These are phyloP conservation scores for Neurospora intermedia DNA, from an alignment of 495 filamentous ascomycete species.

Conservation along the genomic window DNA sequence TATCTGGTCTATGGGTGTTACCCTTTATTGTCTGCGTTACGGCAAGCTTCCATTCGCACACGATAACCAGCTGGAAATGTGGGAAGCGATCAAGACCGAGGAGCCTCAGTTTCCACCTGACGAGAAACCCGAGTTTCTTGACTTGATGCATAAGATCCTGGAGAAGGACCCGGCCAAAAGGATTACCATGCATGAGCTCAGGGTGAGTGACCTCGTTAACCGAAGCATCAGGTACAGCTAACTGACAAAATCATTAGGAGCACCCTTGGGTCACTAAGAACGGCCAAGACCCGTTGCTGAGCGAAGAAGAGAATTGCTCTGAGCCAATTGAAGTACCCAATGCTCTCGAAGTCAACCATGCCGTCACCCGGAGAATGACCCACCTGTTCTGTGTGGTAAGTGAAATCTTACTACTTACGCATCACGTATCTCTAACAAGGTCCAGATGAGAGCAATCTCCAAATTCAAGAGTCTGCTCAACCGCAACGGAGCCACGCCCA, in stretches of 20 bases:
- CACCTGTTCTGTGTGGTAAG: slow-evolving; percentile 77
- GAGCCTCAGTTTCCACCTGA: slow-evolving; percentile 37
- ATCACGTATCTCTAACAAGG: slow-evolving; percentile 5
- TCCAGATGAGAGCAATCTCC: slow-evolving; percentile 80
- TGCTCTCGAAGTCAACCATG: slow-evolving; percentile 76
- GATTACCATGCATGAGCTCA: slow-evolving; percentile 69
- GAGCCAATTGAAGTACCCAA: slow-evolving; percentile 71
- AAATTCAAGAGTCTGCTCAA: slow-evolving; percentile 59
- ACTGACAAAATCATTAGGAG: slow-evolving; percentile 40
- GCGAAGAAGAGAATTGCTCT: slow-evolving; percentile 77
- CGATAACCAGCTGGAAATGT: slow-evolving; percentile 69
- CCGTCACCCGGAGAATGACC: slow-evolving; percentile 80
- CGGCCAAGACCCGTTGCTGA: slow-evolving; percentile 69
- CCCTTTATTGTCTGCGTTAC: slow-evolving; percentile 85
- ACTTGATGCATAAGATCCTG: slow-evolving; percentile 57
- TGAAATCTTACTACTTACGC: not conserved
- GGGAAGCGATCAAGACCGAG: slow-evolving; percentile 73
- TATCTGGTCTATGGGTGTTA: slow-evolving; percentile 98
- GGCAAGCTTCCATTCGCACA: slow-evolving; percentile 78
- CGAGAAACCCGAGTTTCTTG: slow-evolving; percentile 50
- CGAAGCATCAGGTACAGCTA: not conserved
- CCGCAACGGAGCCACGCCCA: slow-evolving; percentile 16
- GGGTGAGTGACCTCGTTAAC: slow-evolving; percentile 41
- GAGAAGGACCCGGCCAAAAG: slow-evolving; percentile 70
- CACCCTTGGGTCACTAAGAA: slow-evolving; percentile 90